A percentile compares a stretch with the other conserved stretches of the same genome.
These are phyloP conservation scores for Hemisphaericaspora xylofermentans DNA, from an alignment of 1,139 yeast genomes.

Conservation along the genomic window DNA sequence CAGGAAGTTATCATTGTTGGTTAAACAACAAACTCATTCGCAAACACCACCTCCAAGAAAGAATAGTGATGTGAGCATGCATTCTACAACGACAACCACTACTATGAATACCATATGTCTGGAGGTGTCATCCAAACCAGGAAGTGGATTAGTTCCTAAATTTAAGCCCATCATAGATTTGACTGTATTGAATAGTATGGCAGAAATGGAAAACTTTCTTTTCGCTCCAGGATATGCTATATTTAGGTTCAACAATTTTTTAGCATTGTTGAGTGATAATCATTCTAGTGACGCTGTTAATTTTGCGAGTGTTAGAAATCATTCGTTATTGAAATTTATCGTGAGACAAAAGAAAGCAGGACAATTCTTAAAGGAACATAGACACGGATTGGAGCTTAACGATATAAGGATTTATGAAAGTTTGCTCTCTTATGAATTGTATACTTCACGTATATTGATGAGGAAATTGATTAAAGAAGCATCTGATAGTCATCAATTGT, in stretches of 20 bases:
- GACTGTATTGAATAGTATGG: slow-evolving; percentile 25
- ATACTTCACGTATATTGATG: slow-evolving; percentile 29
- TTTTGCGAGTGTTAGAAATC: slow-evolving; percentile 40
- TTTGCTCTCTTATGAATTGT: slow-evolving; percentile 32
- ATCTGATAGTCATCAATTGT: slow-evolving; percentile 10
- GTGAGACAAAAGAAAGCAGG: slow-evolving; percentile 22
- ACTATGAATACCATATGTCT: neutral
- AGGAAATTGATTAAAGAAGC: slow-evolving; percentile 23
- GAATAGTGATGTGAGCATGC: slow-evolving; percentile 3
- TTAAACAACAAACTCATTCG: slow-evolving; percentile 2
- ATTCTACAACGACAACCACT: neutral
- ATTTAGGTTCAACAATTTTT: slow-evolving; percentile 35
- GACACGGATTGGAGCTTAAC: slow-evolving; percentile 12
- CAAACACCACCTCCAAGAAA: slow-evolving; percentile 1
- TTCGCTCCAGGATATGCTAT: slow-evolving; percentile 33
- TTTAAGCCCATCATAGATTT: slow-evolving; percentile 27
- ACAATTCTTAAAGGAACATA: slow-evolving; percentile 4
- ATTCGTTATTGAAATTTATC: slow-evolving; percentile 37
- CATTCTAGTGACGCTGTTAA: slow-evolving; percentile 42
- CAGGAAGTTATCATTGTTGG: slow-evolving; percentile 14
- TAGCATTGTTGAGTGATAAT: slow-evolving; percentile 33
- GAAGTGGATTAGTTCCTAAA: neutral
- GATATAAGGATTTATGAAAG: slow-evolving; percentile 32
- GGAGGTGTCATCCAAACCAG: neutral
- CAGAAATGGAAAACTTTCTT: slow-evolving; percentile 22